phyloP scores from a whole-genome alignment of 2,329 filamentous ascomycete genomes.

The Aspergillus calidoustus region DNA sequence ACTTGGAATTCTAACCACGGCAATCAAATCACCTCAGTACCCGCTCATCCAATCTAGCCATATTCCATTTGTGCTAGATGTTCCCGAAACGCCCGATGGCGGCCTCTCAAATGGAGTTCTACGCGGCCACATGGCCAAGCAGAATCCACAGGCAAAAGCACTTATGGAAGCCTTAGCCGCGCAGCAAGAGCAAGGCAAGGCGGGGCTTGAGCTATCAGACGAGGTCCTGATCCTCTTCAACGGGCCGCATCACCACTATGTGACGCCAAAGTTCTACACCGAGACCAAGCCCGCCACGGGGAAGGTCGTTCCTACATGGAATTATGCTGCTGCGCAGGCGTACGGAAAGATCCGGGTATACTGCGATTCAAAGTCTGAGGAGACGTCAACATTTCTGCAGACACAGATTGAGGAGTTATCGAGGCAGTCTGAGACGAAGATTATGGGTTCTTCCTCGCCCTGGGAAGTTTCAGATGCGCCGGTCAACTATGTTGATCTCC shows the following conservation, averaged over 20 bases:
- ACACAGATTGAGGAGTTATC: slow-evolving; percentile 33
- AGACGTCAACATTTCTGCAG: slow-evolving; percentile 54
- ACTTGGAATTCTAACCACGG: slow-evolving; percentile 66
- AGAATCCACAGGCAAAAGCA: slow-evolving; percentile 67
- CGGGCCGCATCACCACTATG: slow-evolving; percentile 63
- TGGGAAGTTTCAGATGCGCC: slow-evolving; percentile 68
- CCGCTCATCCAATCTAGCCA: slow-evolving; percentile 63
- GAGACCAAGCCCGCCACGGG: slow-evolving; percentile 67
- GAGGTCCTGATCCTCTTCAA: slow-evolving; percentile 70
- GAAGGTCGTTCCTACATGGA: slow-evolving; percentile 74
- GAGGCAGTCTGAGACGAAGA: slow-evolving; percentile 53
- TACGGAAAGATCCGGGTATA: slow-evolving; percentile 64
- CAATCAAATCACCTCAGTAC: slow-evolving; percentile 56
- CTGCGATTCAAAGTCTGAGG: slow-evolving; percentile 53
- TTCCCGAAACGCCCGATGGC: slow-evolving; percentile 29
- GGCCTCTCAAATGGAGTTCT: slow-evolving; percentile 46
- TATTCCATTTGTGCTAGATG: slow-evolving; percentile 65
- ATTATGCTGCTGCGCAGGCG: slow-evolving; percentile 68
- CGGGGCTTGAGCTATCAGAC: slow-evolving; percentile 38
- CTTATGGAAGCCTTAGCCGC: slow-evolving; percentile 55
- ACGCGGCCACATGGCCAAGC: slow-evolving; percentile 65
- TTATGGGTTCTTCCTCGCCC: slow-evolving; percentile 59
- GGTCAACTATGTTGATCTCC: slow-evolving; percentile 57
- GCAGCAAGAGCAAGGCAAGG: slow-evolving; percentile 31
- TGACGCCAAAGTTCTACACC: slow-evolving; percentile 70